Conservation (phyloP, 108 stramenopile genomes). For the Aurantiochytrium sp. region DNA sequence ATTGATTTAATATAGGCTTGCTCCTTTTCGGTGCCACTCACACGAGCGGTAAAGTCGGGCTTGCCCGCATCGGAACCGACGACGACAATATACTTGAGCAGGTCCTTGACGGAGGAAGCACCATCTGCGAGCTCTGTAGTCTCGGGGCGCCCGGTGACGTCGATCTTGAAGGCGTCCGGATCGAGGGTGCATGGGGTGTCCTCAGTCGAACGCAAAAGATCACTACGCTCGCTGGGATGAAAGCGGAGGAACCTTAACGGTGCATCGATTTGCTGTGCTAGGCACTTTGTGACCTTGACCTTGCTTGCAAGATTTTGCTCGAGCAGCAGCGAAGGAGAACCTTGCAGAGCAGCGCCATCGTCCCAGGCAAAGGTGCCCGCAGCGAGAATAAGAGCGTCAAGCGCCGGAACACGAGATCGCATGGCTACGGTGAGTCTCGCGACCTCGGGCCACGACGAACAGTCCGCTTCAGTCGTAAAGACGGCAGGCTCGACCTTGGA, state of each 20-base stretch:
- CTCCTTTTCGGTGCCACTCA: neutral
- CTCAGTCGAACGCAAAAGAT: too few species aligned
- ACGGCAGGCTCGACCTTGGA: neutral
- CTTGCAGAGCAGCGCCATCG: neutral
- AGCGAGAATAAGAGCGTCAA: neutral
- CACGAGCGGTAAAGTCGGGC: neutral
- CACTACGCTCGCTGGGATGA: too few species aligned
- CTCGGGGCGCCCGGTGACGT: too few species aligned
- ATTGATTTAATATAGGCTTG: neutral
- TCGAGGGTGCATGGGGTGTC: too few species aligned
- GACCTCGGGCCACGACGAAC: neutral
- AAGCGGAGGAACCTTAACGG: neutral
- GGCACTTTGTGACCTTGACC: neutral
- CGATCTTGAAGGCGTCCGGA: too few species aligned
- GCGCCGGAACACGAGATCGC: neutral
- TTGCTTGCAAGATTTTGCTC: neutral
- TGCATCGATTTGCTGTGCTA: neutral
- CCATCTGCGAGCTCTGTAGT: too few species aligned
- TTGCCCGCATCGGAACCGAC: conserved; percentile 1
- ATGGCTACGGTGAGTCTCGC: neutral
- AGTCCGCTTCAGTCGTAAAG: neutral
- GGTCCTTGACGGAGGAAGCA: neutral
- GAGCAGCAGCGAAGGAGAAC: neutral
- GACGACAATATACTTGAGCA: neutral
- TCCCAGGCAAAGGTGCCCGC: neutral